Conservation (phyloP, 2,329 filamentous ascomycete genomes). For the Fusarium redolens region DNA sequence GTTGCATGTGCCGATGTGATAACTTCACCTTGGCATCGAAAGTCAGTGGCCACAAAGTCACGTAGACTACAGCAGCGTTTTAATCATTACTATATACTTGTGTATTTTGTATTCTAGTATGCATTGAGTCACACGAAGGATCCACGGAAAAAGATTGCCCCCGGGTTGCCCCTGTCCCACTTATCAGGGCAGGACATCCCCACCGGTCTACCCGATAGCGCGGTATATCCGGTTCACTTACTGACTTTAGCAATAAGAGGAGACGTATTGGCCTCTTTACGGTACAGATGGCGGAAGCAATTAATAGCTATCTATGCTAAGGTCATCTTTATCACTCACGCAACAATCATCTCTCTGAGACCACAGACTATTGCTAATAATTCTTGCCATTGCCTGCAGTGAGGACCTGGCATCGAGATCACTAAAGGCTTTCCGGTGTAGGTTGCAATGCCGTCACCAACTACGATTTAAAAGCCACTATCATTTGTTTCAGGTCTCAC, state of each 20-base stretch:
- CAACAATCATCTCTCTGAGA: too few species aligned
- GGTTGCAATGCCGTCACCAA: background rate
- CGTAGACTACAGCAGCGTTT: rapidly evolving
- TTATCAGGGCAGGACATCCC: background rate
- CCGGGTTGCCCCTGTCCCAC: background rate
- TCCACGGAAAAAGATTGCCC: background rate
- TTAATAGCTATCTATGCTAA: background rate
- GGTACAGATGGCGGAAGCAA: background rate
- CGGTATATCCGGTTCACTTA: background rate
- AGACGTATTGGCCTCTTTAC: background rate
- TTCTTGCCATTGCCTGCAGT: too few species aligned
- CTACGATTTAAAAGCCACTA: background rate
- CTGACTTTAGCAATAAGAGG: background rate
- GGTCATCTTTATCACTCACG: background rate
- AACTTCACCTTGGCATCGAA: background rate
- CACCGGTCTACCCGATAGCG: background rate
- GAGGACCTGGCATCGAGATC: background rate
- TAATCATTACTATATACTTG: background rate
- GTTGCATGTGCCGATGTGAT: background rate
- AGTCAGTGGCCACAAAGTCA: background rate
- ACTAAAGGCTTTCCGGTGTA: background rate
- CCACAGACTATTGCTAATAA: too few species aligned
- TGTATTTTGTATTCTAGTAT: background rate
- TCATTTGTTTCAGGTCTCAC: background rate
- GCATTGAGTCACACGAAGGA: background rate